Evolutionary conservation across 2,329 filamentous ascomycete genomes (phyloP), one percentile per base, ranked within the genome.

Genomic region (Exophiala dermatitidis): DNA sequence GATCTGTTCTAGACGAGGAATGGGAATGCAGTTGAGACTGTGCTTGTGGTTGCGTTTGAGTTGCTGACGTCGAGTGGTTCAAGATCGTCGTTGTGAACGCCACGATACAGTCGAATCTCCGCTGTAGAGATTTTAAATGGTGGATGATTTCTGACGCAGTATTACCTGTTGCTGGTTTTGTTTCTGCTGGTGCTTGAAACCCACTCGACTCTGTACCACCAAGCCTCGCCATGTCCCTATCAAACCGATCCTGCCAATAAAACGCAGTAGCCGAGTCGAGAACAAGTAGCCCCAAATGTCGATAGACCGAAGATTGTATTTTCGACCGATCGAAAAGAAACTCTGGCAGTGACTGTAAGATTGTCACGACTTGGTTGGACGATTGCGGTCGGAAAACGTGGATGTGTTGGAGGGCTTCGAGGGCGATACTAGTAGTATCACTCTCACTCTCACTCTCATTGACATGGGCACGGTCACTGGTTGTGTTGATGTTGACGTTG

Each of bases 321-420:
- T 19, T 19, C 19, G 50, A 45, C 1, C 46, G 53, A 53, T 71
- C 57, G 56, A 80, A 71, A 5, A 85, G 73, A 63, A 82, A 81
- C 0, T 59, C 41, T 10, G 74, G 71, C 0, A 84, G 63, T 0
- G 61, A 58, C 2, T 66, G 57, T 1, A 84, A 62, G 0, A 78
- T 79, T 4, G 73, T 64, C 2, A 82, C 66, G 0, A 82, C 66
- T 1, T 75, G 71, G 2, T 67, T 44, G 28, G 77, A 77, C 1
- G 77, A 77, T 42, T 76, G 71, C 0, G 80, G 79, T 2, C 69
- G 74, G 67, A 82, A 78, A 56, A 84, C 69, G 64, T 84, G 81
- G 36, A 84, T 65, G 61, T 84, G 80, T 30, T 68, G 62, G 0
- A 85, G 68, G 3, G 71, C 44, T 37, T 57, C 49, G 26, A 49